Evolutionary conservation across 257 asterid species (phyloP), one percentile per base, ranked within the genome.

Genomic region (Cynanchum wilfordii): DNA sequence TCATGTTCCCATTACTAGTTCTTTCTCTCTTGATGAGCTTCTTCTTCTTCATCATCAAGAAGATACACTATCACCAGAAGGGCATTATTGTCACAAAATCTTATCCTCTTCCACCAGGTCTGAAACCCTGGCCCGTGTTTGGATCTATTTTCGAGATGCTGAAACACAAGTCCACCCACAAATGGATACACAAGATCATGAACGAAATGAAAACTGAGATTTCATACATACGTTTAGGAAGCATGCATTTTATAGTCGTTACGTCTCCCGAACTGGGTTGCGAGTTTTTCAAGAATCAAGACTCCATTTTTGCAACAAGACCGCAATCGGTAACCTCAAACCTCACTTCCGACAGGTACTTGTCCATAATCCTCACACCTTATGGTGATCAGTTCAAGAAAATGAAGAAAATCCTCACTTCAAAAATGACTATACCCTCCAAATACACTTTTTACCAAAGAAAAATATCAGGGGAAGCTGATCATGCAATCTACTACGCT

Each of bases 261-360:
- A 66, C 72, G 1, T 77, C 82, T 25, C 82, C 78, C 19, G 79
- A 81, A 3, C 77, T 81, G 30, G 79, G 82, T n/a, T n/a, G 77
- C 5, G 73, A 81, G 74, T 74, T 81, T 69, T 66, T 77, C 59
- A 70, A 49, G 66, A 70, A 40, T 4, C 79, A 70, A 0, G 84
- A 81, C 52, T 40, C 33, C 0, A 8, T 25, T 27, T 81, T 81
- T 49, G 42, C 75, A 4, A 74, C 78, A 1, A 49, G 73, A 33
- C 82, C 79, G 1, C 2, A 45, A 45, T 73, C 66, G 55, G 69
- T 73, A 79, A 50, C 74, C 1, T 75, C 52, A 5, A 10, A 0
- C 6, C 11, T 77, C 4, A 0, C 45, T 25, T 51, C 77, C 54
- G 33, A 40, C 19, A 67, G 79, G n/a, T 76, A 33, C 76, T 24